Percentiles rank a stretch among this genome's conserved stretches.
Conservation (phyloP, 2,329 filamentous ascomycete genomes). For the Tolypocladium endophyticum region DNA sequence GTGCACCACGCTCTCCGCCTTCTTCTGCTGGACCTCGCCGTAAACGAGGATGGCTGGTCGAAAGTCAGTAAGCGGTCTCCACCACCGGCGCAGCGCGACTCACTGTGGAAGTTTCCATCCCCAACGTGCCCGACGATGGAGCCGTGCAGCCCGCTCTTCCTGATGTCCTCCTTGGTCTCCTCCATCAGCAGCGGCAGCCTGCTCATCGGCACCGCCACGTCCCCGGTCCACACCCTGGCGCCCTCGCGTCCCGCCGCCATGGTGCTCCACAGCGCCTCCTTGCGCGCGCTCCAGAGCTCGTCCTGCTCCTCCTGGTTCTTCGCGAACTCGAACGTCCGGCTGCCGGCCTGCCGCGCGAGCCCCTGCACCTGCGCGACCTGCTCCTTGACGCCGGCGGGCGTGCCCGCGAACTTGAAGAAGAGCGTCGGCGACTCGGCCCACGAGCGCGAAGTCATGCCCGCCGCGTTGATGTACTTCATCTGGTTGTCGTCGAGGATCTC, state of each 20-base stretch:
- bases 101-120: conserved; percentile 67
- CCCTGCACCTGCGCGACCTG: conserved; percentile 59
- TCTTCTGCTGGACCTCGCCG: conserved; percentile 54
- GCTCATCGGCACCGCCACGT: conserved; percentile 76
- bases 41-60: conserved; percentile 41
- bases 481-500: conserved; percentile 89
- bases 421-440: conserved; percentile 69
- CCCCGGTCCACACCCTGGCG: conserved; percentile 77
- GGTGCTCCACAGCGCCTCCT: conserved; percentile 75
- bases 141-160: conserved; percentile 30
- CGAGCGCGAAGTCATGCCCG: conserved; percentile 51
- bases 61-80: background rate
- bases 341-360: conserved; percentile 50
- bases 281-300: conserved; percentile 74
- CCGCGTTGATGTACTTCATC: conserved; percentile 61
- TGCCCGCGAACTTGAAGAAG: conserved; percentile 78
- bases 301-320: conserved; percentile 56
- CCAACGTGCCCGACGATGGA: conserved; percentile 62
- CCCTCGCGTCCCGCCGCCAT: conserved; percentile 54
- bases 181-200: conserved; percentile 66
- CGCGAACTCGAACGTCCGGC: conserved; percentile 69
- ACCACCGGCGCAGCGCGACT: background rate
- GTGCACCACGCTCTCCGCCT: conserved; percentile 63
- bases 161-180: conserved; percentile 45
- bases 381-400: conserved; percentile 61